Evolutionary conservation across 129 eudicot species (phyloP).

Genomic region (Arctium minus): DNA sequence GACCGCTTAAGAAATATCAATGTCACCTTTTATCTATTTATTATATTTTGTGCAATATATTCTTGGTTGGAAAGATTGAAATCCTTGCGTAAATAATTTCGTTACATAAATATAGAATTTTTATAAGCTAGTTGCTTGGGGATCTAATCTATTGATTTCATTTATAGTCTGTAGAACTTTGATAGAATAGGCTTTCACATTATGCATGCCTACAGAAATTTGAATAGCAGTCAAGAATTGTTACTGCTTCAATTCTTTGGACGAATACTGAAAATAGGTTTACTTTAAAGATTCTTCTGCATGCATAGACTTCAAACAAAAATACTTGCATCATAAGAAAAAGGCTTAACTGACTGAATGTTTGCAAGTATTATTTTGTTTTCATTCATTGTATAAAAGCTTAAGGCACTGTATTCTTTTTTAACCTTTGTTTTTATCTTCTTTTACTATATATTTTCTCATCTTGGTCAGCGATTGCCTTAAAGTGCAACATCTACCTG

Average conservation of each 20-base stretch:
- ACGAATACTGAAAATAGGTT: neutral
- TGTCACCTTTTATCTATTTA: neutral
- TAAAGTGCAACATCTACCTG: neutral
- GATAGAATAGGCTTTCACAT: neutral
- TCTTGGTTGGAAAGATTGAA: neutral
- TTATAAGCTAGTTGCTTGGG: neutral
- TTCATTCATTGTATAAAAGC: constrained; percentile 5
- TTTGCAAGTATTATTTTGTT: neutral
- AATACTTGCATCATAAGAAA: neutral
- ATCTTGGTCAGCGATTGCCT: neutral
- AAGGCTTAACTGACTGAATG: neutral
- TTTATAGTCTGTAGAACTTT: neutral
- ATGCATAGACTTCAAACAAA: neutral
- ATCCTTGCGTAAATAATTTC: neutral
- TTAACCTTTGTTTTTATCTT: neutral
- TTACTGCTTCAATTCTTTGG: neutral
- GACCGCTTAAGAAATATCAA: neutral
- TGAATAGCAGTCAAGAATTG: neutral
- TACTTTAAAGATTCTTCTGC: neutral
- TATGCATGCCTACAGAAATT: neutral
- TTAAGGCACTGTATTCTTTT: constrained; percentile 2
- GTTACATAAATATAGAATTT: neutral
- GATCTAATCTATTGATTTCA: neutral
- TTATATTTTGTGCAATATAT: neutral
- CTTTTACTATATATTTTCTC: neutral